Base-by-base conservation (phyloP, 2,329 filamentous ascomycete genomes). In the Fusarium sp. region DNA sequence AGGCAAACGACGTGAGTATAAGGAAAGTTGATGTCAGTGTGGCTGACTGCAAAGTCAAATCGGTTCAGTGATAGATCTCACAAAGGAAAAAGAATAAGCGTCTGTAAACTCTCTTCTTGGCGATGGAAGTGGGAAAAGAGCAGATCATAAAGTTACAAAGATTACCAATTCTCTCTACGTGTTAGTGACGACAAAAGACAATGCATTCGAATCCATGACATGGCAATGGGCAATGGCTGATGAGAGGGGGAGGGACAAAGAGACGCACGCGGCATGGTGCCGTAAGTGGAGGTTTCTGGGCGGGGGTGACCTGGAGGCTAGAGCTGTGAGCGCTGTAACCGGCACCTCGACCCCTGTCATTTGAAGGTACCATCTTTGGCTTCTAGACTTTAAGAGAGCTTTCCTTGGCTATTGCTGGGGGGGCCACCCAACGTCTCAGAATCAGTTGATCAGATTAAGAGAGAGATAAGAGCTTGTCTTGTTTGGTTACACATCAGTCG, bases 231-330 rank as follows among this genome's bases (percentile, higher is more conserved):
- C 28, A 49, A 71, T 65, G 70, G 69, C 69, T 69, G 69, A 73
- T 71, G 60, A 67, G 67, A 73, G 60, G 53, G 52, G 60, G n/a
- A 53, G 46, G 68, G 49, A 44, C 63, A 25, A 42, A 60, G 49
- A 53, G 57, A 65, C 58, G 71, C 71, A 74, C 71, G 53, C 71
- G 67, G 71, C 69, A 74, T 74, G 64, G 71, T 61, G 58, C 66
- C 59, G 61, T 52, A 66, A 68, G 67, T 62, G 57, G 60, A 73
- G 57, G 61, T 49, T 32, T 50, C 57, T n/a, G 32, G 43, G 70
- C 56, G 71, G 71, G 64, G 61, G 54, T 56, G 52, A 56, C 50
- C 38, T 52, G 25, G 13, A 47, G 54, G 54, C 56, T 30, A 52
- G 61, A 23, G 49, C 59, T 64, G 42, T 40, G 59, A 54, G 59